Base-by-base conservation (phyloP, 306 rosid genomes). In the Comarum palustre region DNA sequence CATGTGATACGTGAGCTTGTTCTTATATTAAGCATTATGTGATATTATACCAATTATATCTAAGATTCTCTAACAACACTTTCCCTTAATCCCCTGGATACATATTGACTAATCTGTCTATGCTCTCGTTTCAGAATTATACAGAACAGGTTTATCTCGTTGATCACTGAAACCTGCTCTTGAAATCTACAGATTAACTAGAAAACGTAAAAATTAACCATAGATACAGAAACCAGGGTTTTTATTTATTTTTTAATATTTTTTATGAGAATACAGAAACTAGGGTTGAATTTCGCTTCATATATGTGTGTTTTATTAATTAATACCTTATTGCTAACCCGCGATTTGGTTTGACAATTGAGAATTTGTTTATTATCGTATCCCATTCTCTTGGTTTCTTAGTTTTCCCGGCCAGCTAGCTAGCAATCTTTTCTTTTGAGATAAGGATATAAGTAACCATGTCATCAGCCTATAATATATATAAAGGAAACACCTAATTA, bases 361-460 rank as follows among this genome's bases (percentile, higher is more conserved):
- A 24, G 10, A 20, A 54, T 2, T 7, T n/a, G 22, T n/a, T n/a
- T n/a, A n/a, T 6, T 20, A 22, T 55, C 27, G 13, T 12, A 7
- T 55, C 15, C 13, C 41, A 59, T 31, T 27, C 5, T 59, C n/a
- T 14, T 5, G 27, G 17, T 27, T 29, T 59, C 25, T 34, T 62
- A 7, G 5, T 31, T 7, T 31, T 13, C 34, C 47, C 1, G 61
- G 48, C 47, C 62, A 50, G 60, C 73, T 69, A 51, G 50, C 22
- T 69, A 51, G 50, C 22, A 70, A 38, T 22, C 32, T 22, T 13
- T 20, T 13, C 9, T 14, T 58, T 58, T 10, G 15, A 22, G 74
- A 70, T 36, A 52, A 52, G 74, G 74, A 31, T 52, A 20, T 52
- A 39, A 71, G 52, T 15, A 38, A 52, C 65, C 52, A 39, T 38